A percentile compares a stretch with the other conserved stretches of the same genome.
Conservation (phyloP, 805 yeast species). For the Henningerozyma blattae region DNA sequence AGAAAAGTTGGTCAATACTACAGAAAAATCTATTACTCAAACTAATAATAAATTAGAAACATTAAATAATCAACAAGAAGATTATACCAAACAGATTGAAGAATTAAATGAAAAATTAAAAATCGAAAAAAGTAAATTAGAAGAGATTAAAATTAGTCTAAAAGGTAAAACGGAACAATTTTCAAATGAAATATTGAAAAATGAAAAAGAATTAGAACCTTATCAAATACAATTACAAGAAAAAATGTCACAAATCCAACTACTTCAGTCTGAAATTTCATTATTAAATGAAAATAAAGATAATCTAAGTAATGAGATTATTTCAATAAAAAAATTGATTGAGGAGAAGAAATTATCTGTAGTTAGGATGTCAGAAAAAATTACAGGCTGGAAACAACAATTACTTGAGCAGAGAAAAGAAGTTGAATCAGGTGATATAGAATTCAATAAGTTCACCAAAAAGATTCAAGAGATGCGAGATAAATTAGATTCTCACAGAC, state of each 20-base stretch:
- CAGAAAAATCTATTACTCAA: conserved; percentile 33
- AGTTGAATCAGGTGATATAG: conserved; percentile 44
- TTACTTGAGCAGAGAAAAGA: conserved; percentile 39
- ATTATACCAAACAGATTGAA: conserved; percentile 33
- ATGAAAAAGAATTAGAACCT: conserved; percentile 66
- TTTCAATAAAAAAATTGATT: conserved; percentile 32
- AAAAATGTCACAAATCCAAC: conserved; percentile 49
- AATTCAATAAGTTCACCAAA: conserved; percentile 36
- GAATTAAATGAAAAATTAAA: conserved; percentile 34
- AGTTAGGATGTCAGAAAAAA: conserved; percentile 35
- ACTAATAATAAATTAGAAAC: conserved; percentile 35
- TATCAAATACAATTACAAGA: conserved; percentile 61
- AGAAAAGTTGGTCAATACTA: conserved; percentile 38
- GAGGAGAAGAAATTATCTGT: conserved; percentile 36
- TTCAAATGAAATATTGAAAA: conserved; percentile 48
- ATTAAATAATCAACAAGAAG: conserved; percentile 32
- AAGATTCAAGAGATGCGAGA: conserved; percentile 43
- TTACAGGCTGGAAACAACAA: conserved; percentile 36
- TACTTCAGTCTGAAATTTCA: conserved; percentile 55
- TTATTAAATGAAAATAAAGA: conserved; percentile 38
- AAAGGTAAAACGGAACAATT: conserved; percentile 63
- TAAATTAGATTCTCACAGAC: conserved; percentile 42
- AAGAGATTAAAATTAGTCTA: conserved; percentile 50
- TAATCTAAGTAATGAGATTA: conserved; percentile 33
- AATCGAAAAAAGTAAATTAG: conserved; percentile 44